Conservation (phyloP, 2,329 filamentous ascomycete species). For the Diplodia corticola region DNA sequence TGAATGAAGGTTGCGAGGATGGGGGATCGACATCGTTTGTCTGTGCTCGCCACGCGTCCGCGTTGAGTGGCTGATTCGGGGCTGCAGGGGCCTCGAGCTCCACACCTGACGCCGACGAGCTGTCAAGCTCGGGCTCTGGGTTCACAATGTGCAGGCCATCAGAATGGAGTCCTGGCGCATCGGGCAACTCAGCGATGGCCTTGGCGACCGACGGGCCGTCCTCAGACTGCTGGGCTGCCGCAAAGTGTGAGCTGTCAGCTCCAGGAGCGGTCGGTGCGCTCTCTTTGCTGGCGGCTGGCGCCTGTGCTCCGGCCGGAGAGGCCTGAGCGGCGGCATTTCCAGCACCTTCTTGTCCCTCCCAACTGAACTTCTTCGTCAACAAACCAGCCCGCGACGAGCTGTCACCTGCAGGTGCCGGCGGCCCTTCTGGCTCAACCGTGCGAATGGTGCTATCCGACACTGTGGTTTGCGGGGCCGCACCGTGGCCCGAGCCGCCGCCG, state of each 20-base stretch:
- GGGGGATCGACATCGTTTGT: conserved; percentile 20
- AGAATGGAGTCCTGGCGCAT: neutral
- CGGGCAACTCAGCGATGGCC: conserved; percentile 14
- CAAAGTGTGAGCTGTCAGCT: conserved; percentile 4
- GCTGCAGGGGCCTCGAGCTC: conserved; percentile 23
- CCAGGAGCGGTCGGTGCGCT: neutral
- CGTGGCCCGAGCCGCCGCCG: neutral
- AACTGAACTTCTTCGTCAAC: conserved; percentile 41
- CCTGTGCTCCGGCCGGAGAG: conserved; percentile 8
- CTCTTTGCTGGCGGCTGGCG: conserved; percentile 2
- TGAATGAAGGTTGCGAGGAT: conserved; percentile 7
- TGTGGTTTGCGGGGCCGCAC: neutral
- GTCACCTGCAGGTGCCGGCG: conserved; percentile 1
- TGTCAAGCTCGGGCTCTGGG: conserved; percentile 22
- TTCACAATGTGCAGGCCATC: conserved; percentile 26
- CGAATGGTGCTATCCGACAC: conserved; percentile 16
- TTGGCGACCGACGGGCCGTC: conserved; percentile 11
- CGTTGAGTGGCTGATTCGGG: conserved; percentile 21
- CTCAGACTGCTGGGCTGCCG: neutral
- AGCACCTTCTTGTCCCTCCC: conserved; percentile 33
- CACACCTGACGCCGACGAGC: conserved; percentile 17
- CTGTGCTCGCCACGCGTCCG: conserved; percentile 22
- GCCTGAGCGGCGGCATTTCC: conserved; percentile 22
- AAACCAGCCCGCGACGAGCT: conserved; percentile 3
- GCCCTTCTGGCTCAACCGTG: conserved; percentile 11